Base-by-base conservation (phyloP, 768 basidiomycete genomes). In the Cyclocybe aegerita region DNA sequence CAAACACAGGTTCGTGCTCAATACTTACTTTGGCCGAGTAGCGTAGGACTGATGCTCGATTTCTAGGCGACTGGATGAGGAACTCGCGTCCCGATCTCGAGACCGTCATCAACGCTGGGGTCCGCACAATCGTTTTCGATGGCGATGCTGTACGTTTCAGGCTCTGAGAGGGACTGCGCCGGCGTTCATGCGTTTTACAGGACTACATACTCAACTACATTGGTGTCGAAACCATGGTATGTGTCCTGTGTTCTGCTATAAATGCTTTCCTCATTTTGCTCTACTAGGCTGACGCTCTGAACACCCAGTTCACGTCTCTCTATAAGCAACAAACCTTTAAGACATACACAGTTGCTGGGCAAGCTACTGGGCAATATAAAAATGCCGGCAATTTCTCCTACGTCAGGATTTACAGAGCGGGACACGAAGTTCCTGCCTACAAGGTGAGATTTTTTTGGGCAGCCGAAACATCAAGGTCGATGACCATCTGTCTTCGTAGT, bases 321-420 rank as follows among this genome's bases (percentile, higher is more conserved):
- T 82, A 71, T 58, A 65, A 73, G 37, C 45, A 66, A 38, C 76
- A 80, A 56, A 14, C 57, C 0, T 82, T 81, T 61, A 54, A 71
- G 9, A 70, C 70, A 40, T 83, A 72, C 64, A 80, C 69, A 0
- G 82, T 85, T 11, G 59, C 68, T 1, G 82, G 82, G 0, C 69
- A 76, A 48, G 49, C 62, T 2, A 68, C 82, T 4, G 83, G 81
- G 3, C 62, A 77, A 32, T 82, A 68, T 67, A 84, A 84, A 68
- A 82, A 81, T 50, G 80, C 82, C 4, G 82, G 81, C 9, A 79
- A 69, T 1, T 71, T 75, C 61, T 80, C 81, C 7, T 83, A 82
- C 53, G 60, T 83, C 10, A 72, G 81, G 8, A 71, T 82, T 30
- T 78, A 66, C 50, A 72, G 72, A 8, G 73, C 77, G 15, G 76